Percentiles rank a stretch among this genome's conserved stretches.
Conservation (phyloP, 352 stramenopile species). For the Albugo candida region DNA sequence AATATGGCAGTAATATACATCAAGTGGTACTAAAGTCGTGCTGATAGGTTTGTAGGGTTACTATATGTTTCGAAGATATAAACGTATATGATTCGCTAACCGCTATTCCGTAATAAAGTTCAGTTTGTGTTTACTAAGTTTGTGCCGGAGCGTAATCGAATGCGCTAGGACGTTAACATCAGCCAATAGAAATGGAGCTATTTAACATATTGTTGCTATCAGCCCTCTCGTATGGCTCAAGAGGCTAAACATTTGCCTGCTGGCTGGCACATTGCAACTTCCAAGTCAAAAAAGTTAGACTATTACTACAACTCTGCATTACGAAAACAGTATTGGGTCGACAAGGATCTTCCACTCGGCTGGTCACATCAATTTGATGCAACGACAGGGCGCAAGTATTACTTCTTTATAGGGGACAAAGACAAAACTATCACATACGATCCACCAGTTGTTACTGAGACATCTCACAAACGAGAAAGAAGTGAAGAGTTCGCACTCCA, state of each 20-base stretch:
- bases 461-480: background rate
- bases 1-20: too few relatives aligned
- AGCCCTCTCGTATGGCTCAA: background rate
- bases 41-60: too few relatives aligned
- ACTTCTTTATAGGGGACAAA: slow-evolving; percentile 61
- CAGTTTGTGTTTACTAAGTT: background rate
- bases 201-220: background rate
- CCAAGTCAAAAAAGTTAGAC: slow-evolving; percentile 59
- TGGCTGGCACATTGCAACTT: slow-evolving; percentile 65
- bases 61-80: too few relatives aligned
- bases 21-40: too few relatives aligned
- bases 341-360: slow-evolving; percentile 54
- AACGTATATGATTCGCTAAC: too few relatives aligned
- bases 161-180: background rate
- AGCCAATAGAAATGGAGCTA: background rate
- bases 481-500: slow-evolving; percentile 3
- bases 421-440: slow-evolving; percentile 45
- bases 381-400: slow-evolving; percentile 30
- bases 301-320: slow-evolving; percentile 70
- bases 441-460: slow-evolving; percentile 27
- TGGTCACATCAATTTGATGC: slow-evolving; percentile 68
- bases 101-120: background rate
- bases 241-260: slow-evolving; percentile 14
- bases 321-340: slow-evolving; percentile 70
- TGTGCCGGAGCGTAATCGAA: background rate